Base-by-base conservation (phyloP, 2,329 filamentous ascomycete species). In the Aspergillus oerlinghausenensis region DNA sequence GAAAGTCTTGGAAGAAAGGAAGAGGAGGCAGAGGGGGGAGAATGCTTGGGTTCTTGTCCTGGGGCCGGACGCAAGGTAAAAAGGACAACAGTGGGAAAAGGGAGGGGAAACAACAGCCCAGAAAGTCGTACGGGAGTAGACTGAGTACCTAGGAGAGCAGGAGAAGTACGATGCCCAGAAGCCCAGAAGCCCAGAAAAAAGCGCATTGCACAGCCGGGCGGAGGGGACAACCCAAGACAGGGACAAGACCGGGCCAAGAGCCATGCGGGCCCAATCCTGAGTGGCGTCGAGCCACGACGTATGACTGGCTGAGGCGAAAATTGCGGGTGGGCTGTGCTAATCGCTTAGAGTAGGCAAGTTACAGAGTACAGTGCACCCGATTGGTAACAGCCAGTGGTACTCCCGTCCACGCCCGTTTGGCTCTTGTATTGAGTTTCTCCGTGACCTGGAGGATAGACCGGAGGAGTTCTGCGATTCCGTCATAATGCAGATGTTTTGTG, bases 121-220 rank as follows among this genome's bases (percentile, higher is more conserved):
- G 32, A 38, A 38, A 38, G 29, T 29, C 9, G 29, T 32, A 32
- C 29, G 10, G 29, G 10, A 14, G 29, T 14, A 8, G 29, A 32
- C 10, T 3, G 10, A 38, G 2, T 7, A 21, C 19, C 17, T 11
- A 38, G 60, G 64, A 60, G 58, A 59, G 28, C 28, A 29, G 28
- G 10, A 62, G 11, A 35, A 35, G 11, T 60, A 59, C 0, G 55
- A 57, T 67, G 65, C 43, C 43, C 43, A 47, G 43, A 47, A 26
- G 43, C 69, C 69, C 66, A 71, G 67, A 60, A 68, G 71, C 70
- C 71, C 65, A 73, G 71, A 70, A 67, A 68, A 70, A 60, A 55
- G 62, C 62, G 61, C 62, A 63, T 63, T 63, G 62, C 66, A 67
- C 62, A 64, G 64, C 60, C 65, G 62, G 61, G 70, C 68, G 68